Conservation (phyloP, 1,284 basidiomycete species). For the Veloporphyrellus conicus region DNA sequence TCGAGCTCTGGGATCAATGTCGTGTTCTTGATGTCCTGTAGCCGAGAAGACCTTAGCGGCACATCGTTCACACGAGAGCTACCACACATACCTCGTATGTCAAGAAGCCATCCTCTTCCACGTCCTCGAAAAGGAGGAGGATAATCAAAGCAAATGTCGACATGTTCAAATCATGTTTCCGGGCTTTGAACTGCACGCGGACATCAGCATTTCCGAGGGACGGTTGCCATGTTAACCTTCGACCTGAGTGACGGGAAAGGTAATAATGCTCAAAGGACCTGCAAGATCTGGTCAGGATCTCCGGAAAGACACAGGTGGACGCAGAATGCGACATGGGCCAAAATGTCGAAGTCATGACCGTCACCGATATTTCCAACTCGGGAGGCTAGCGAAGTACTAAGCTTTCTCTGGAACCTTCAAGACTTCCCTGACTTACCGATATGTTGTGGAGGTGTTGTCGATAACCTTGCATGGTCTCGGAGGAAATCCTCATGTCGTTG, state of each 20-base stretch:
- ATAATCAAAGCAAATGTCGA: constrained; percentile 89
- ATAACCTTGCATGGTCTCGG: constrained; percentile 80
- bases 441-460: constrained; percentile 54
- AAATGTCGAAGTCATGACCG: constrained; percentile 87
- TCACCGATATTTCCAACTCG: constrained; percentile 78
- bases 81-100: constrained; percentile 62
- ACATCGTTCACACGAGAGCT: neutral
- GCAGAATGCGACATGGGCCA: constrained; percentile 78
- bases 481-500: constrained; percentile 91
- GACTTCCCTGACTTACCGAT: constrained; percentile 39
- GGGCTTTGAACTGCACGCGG: constrained; percentile 73
- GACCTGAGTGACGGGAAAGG: constrained; percentile 81
- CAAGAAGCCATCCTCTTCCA: constrained; percentile 64
- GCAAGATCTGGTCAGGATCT: constrained; percentile 59
- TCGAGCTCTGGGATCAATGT: constrained; percentile 77
- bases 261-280: constrained; percentile 89
- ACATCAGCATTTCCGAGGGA: constrained; percentile 92
- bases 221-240: constrained; percentile 91
- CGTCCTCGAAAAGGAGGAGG: constrained; percentile 81
- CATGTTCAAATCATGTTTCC: constrained; percentile 88
- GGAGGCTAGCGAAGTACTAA: constrained; percentile 47
- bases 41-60: neutral
- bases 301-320: constrained; percentile 65
- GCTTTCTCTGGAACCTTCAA: neutral
- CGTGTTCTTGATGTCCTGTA: constrained; percentile 64